Base-by-base conservation (phyloP, 352 stramenopile genomes). In the Phytophthora boehmeriae region DNA sequence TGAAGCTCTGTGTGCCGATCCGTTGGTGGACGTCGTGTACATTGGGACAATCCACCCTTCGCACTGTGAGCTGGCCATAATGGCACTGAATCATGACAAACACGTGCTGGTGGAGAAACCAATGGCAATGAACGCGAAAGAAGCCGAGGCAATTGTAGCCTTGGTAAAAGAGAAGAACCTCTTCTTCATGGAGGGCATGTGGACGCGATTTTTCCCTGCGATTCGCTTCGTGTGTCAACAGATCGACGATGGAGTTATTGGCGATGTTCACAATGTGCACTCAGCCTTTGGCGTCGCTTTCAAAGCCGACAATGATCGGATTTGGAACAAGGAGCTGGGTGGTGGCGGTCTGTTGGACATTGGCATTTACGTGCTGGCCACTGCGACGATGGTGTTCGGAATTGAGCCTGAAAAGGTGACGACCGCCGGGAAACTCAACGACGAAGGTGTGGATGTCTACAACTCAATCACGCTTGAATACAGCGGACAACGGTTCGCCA, bases 81-180 rank as follows among this genome's bases (percentile, higher is more conserved):
- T 87, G 53, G 88, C 79, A 22, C 57, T 97, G 1, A 62, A 72
- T n/a, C 65, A 77, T 39, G 71, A 75, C 52, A 97, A 96, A 62
- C 87, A 96, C 68, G 82, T 95, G 42, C 72, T 96, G 3, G 72
- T 96, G 19, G 89, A 97, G 68, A 97, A 97, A 63, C 90, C 88
- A 2, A 89, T 96, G 66, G 75, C 80, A 2, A 73, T 96, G 80
- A 77, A 92, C 47, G 30, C 55, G 48, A 43, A 74, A 44, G 86
- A 97, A 73, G 86, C 82, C 5, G 48, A 75, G 27, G 75, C 86
- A 53, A 60, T 94, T n/a, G 57, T 60, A 28, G 9, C n/a, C 2
- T 14, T 60, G 4, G 53, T 42, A 1, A 34, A 30, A 11, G 43
- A 53, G 41, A 52, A 60, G 42, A 23, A 19, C 20, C 28, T 60